A percentile compares a stretch with the other conserved stretches of the same genome.
These are phyloP conservation scores for Malassezia psittaci DNA, from an alignment of 1,284 basidiomycete species.

Conservation along the genomic window DNA sequence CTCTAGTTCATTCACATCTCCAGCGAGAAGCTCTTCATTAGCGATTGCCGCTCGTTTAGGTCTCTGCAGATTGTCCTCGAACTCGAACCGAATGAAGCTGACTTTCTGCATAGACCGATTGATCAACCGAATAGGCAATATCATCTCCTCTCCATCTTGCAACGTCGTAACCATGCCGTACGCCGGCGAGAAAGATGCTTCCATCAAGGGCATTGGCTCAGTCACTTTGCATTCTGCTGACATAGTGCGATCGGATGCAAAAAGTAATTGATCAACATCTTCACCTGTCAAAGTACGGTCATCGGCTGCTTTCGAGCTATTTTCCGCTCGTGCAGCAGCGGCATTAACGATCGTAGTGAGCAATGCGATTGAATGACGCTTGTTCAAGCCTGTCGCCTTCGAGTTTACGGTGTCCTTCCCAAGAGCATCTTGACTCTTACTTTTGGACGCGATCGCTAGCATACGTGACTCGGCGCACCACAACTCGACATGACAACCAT, in stretches of 20 bases:
- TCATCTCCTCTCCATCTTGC: constrained; percentile 86
- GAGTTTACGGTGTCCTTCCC: neutral
- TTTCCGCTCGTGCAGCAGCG: neutral
- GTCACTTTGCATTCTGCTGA: constrained; percentile 62
- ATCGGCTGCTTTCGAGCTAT: neutral
- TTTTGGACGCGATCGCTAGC: neutral
- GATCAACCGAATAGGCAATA: constrained; percentile 78
- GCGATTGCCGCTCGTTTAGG: constrained; percentile 64
- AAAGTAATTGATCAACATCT: neutral
- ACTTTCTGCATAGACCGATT: constrained; percentile 64
- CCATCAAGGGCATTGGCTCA: constrained; percentile 21
- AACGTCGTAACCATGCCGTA: constrained; percentile 85
- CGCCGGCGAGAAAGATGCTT: constrained; percentile 75
- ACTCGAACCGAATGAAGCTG: constrained; percentile 71
- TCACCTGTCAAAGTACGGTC: neutral
- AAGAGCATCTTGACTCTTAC: neutral
- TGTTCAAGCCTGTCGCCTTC: constrained; percentile 63
- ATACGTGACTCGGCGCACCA: constrained; percentile 56
- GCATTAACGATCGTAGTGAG: neutral
- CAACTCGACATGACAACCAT: constrained; percentile 68
- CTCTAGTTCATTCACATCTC: constrained; percentile 82
- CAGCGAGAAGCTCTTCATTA: constrained; percentile 64
- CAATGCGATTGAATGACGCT: constrained; percentile 47
- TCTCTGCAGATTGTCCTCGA: constrained; percentile 75
- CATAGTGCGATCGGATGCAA: constrained; percentile 50